phyloP scores from a whole-genome alignment of 805 yeast species.

The Millerozyma acaciae region DNA sequence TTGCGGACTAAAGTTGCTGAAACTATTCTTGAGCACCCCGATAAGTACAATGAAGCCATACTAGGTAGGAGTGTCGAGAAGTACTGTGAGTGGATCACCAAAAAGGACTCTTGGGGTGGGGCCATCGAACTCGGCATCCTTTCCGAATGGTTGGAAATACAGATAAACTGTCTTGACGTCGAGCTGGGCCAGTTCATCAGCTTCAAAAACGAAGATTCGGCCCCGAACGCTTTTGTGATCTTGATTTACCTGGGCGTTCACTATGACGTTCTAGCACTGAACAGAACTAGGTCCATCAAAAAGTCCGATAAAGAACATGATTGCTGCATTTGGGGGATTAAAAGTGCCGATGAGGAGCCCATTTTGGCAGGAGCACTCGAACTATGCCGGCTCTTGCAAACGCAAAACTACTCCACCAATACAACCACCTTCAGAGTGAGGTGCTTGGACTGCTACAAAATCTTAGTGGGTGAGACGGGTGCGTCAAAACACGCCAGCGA shows the following conservation, averaged over 20 bases:
- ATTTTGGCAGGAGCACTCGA: slow-evolving; percentile 35
- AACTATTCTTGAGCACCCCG: slow-evolving; percentile 37
- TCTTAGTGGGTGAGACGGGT: slow-evolving; percentile 58
- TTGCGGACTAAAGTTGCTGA: slow-evolving; percentile 51
- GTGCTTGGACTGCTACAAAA: slow-evolving; percentile 52
- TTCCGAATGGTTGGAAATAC: slow-evolving; percentile 46
- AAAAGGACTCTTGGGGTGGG: slow-evolving; percentile 74
- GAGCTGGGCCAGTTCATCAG: slow-evolving; percentile 55
- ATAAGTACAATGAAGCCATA: slow-evolving; percentile 49
- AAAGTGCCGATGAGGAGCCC: slow-evolving; percentile 23
- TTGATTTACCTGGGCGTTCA: slow-evolving; percentile 69
- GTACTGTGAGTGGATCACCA: slow-evolving; percentile 59
- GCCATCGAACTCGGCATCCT: slow-evolving; percentile 71
- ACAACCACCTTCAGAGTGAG: slow-evolving; percentile 54
- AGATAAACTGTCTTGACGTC: slow-evolving; percentile 61
- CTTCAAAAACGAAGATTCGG: slow-evolving; percentile 39
- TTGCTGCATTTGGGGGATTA: slow-evolving; percentile 39
- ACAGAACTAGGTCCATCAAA: slow-evolving; percentile 14
- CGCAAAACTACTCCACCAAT: slow-evolving; percentile 59
- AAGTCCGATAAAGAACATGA: slow-evolving; percentile 28
- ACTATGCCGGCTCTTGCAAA: slow-evolving; percentile 44
- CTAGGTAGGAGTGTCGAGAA: slow-evolving; percentile 48
- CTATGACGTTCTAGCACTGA: slow-evolving; percentile 58
- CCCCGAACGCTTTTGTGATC: slow-evolving; percentile 42
- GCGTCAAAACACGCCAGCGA: slow-evolving; percentile 60